Base-by-base conservation (phyloP, 352 stramenopile genomes). In the Bremia lactucae region DNA sequence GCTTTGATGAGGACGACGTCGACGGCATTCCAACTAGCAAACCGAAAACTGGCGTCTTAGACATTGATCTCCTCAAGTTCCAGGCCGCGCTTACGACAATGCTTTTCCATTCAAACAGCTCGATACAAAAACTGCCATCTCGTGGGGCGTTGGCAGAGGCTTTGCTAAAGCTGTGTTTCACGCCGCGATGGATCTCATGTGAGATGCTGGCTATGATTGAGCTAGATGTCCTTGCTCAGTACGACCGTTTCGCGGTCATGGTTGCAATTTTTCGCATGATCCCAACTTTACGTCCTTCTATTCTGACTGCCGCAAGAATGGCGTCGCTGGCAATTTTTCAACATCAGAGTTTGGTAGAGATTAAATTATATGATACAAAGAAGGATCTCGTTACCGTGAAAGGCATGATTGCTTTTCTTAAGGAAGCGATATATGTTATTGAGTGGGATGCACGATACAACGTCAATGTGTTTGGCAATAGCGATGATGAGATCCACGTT, bases 1-100 rank as follows among this genome's bases (percentile, higher is more conserved):
- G 81, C 38, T 85, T 90, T 33, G 75, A 90, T 31, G 62, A 84
- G 15, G 74, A 90, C 43, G 59, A 80, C 15, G 41, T 49, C 35
- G 44, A 62, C 1, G 47, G 62, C 5, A 18, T 42, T n/a, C 44
- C 49, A 2, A 35, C 22, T 16, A 18, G 13, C 10, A 54, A 51
- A 16, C 18, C 25, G 3, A 54, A 52, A 26, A 15, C 8, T 3
- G 41, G 50, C 36, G 52, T 75, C 13, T 40, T 72, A 16, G 57
- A 69, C 20, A 59, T 84, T 21, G 67, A 88, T 21, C 28, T 90
- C 39, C 56, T 83, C 23, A 76, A 80, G 43, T 81, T 84, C 40
- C 72, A 87, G 46, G 48, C 54, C 4, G 49, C 65, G 19, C 45
- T 87, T 8, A 68, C 55, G 8, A 69, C 44, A 25, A 65, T 87